Base-by-base conservation (phyloP, 495 filamentous ascomycete species). In the Haplographium delicatum region DNA sequence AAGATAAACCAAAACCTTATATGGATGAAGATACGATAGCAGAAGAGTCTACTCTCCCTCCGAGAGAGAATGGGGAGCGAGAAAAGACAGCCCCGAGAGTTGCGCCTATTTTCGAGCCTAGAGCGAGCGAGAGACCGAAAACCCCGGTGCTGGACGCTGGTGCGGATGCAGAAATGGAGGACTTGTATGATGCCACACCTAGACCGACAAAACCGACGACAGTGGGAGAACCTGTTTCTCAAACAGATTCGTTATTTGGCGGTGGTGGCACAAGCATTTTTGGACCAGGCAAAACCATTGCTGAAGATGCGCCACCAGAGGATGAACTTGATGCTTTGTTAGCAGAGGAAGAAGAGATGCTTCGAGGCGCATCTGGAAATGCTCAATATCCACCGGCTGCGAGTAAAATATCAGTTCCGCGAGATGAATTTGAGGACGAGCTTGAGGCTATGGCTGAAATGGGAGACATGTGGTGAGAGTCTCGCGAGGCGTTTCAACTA, bases 371-470 rank as follows among this genome's bases (percentile, higher is more conserved):
- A 16, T 44, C 26, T 23, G 53, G 30, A 2, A 48, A 56, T 39
- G 47, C 50, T 44, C 38, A 47, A 34, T 34, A 50, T 39, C 35
- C 45, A 19, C 26, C 48, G 15, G n/a, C 24, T 15, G 24, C 26
- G 22, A n/a, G n/a, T n/a, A n/a, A n/a, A n/a, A n/a, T n/a, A n/a
- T n/a, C n/a, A n/a, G 15, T 39, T 1, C 18, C 35, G 18, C 35
- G 22, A 19, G 58, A 57, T 44, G 41, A 44, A 31, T 47, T 52
- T 40, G 57, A 67, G 16, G 82, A 82, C 52, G 84, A 85, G 25
- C 77, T 84, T 69, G 83, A 80, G 42, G 81, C 73, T 3, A 82
- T 87, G 81, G 82, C 73, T 22, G 82, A 76, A 48, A 78, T 88
- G 72, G 78, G 77, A 24, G 79, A 67, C 6, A 60, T 78, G 41